phyloP scores from a whole-genome alignment of 2,329 filamentous ascomycete genomes.

The Monosporascus sp. region DNA sequence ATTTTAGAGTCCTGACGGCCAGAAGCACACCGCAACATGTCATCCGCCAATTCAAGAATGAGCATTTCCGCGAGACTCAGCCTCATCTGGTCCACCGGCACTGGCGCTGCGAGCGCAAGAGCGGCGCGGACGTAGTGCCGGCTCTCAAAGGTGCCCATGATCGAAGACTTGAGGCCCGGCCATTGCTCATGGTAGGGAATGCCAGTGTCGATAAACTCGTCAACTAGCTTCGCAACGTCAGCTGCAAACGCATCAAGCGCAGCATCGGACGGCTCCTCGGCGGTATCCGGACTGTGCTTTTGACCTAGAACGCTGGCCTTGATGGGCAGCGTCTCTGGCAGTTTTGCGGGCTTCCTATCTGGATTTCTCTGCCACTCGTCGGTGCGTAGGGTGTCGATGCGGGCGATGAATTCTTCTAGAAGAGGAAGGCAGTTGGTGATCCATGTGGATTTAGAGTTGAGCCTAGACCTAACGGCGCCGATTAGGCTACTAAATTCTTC shows the following conservation, averaged over 20 bases:
- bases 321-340: constrained; percentile 5
- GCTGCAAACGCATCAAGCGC: neutral
- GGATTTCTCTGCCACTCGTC: constrained; percentile 2
- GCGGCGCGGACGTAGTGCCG: neutral
- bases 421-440: constrained; percentile 15
- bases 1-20: too few relatives aligned
- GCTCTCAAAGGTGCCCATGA: neutral
- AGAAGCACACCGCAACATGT: too few relatives aligned
- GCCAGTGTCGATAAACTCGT: neutral
- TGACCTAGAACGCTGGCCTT: constrained; percentile 1
- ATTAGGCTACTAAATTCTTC: too few relatives aligned
- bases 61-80: too few relatives aligned
- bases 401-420: constrained; percentile 10
- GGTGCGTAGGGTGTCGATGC: constrained; percentile 9
- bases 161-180: neutral
- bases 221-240: neutral
- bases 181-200: neutral
- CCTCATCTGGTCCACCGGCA: too few relatives aligned
- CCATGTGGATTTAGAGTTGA: too few relatives aligned
- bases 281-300: neutral
- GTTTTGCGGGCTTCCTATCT: neutral
- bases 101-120: neutral
- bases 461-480: constrained; percentile 1
- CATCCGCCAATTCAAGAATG: too few relatives aligned
- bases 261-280: neutral